Base-by-base conservation (phyloP, 352 stramenopile genomes). In the Phytopythium boreale region DNA sequence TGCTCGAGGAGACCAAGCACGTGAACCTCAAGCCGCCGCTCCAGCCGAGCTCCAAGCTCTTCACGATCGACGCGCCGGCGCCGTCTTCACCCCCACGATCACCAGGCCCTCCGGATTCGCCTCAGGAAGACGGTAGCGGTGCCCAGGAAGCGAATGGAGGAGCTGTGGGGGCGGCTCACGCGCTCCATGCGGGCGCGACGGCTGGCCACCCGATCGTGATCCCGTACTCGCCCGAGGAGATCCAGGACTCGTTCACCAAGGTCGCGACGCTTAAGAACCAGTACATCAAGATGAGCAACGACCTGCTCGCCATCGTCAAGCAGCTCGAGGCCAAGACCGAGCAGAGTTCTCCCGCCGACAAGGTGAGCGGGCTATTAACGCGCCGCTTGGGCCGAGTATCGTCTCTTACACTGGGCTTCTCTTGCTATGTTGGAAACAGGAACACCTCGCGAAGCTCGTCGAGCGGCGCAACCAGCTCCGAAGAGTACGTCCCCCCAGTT, bases 241-340 rank as follows among this genome's bases (percentile, higher is more conserved):
- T 93, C 49, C 85, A 92, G 70, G 87, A 95, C 64, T 92, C 87
- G 63, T 95, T 88, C 68, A 91, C 87, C 61, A 91, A 88, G 62
- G 88, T 95, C 56, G 79, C 80, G 66, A 74, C 76, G 49, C 71
- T 95, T 31, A 92, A 93, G 70, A 82, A 70, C 43, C 83, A 90
- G 66, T 95, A 95, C 72, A 79, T 88, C 29, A 87, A 89, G 61
- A 74, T 90, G 62, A 92, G 82, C 58, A 71, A 56, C 7, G 81
- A 93, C 51, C 63, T 95, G 47, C 65, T 87, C 56, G 76, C 80
- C 39, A 62, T 78, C 5, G 56, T 94, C 43, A 84, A 87, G 66
- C 63, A 87, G 53, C 59, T 80, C 10, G 77, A 88, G 57, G 67
- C 59, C 39, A 72, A 78, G 64, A 49, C 44, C 12, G 61, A 60